These are phyloP conservation scores for Trichophaea hybrida DNA, from an alignment of 2,329 filamentous ascomycete species.

Conservation along the genomic window DNA sequence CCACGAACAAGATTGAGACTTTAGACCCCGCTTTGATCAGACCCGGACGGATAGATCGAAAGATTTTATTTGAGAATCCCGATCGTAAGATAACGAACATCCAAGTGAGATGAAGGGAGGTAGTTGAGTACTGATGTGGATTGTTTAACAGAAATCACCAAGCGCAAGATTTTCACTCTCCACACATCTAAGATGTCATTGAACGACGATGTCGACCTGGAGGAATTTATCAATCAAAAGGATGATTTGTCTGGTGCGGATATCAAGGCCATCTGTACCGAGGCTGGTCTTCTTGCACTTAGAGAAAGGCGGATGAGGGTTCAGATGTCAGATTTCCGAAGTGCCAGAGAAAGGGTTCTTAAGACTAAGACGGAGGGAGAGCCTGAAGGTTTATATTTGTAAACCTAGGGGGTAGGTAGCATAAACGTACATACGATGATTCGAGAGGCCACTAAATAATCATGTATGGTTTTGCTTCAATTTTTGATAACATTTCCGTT, in stretches of 20 bases:
- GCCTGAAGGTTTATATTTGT: conserved; percentile 96
- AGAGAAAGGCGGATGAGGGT: conserved; percentile 94
- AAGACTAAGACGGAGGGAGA: conserved; percentile 98
- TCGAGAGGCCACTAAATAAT: too few species aligned
- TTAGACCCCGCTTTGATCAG: conserved; percentile 91
- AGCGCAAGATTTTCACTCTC: conserved; percentile 94
- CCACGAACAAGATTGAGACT: conserved; percentile 98
- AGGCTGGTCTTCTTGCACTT: conserved; percentile 85
- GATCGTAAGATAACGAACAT: conserved; percentile 37
- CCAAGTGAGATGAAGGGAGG: background rate
- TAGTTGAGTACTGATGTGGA: background rate
- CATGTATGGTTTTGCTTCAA: too few species aligned
- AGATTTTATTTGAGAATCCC: conserved; percentile 70
- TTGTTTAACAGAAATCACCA: conserved; percentile 28
- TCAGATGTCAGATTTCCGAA: conserved; percentile 95
- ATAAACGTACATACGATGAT: too few species aligned
- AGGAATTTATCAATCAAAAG: conserved; percentile 97
- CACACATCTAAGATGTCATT: conserved; percentile 99
- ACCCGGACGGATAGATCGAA: conserved; percentile 93
- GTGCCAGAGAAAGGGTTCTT: conserved; percentile 82
- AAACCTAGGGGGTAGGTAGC: conserved; percentile 31
- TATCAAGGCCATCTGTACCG: conserved; percentile 97
- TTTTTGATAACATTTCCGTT: too few species aligned
- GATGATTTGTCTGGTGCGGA: conserved; percentile 93
- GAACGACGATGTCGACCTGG: conserved; percentile 89